phyloP scores from a whole-genome alignment of 306 rosid species.

The Quercus suber region DNA sequence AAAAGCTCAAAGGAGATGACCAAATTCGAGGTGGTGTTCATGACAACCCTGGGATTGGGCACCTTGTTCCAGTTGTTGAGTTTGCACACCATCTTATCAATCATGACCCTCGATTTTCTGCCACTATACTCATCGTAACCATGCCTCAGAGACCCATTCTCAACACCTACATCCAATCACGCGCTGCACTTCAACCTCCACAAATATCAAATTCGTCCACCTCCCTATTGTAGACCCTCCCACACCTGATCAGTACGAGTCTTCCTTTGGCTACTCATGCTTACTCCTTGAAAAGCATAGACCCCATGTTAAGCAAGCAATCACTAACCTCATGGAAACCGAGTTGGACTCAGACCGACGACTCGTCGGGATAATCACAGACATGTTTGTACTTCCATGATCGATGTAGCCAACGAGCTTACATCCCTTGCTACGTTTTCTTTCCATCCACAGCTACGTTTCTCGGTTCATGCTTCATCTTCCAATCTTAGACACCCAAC shows the following conservation, averaged over 20 bases:
- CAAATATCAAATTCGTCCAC: slow-evolving; percentile 26
- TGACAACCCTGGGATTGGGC: slow-evolving; percentile 53
- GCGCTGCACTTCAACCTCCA: slow-evolving; percentile 14
- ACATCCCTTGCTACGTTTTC: slow-evolving; percentile 51
- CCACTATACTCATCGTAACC: slow-evolving; percentile 48
- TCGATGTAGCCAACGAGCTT: slow-evolving; percentile 57
- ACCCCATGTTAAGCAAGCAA: slow-evolving; percentile 22
- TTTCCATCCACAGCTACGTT: slow-evolving; percentile 55
- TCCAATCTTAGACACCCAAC: slow-evolving; percentile 14
- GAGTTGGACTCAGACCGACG: slow-evolving; percentile 4
- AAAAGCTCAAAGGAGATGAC: background rate
- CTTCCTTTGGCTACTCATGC: slow-evolving; percentile 23
- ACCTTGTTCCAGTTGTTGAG: slow-evolving; percentile 51
- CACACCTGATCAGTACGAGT: slow-evolving; percentile 36
- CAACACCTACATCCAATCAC: slow-evolving; percentile 39
- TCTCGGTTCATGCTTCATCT: slow-evolving; percentile 43
- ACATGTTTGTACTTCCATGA: slow-evolving; percentile 43
- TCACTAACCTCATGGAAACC: slow-evolving; percentile 18
- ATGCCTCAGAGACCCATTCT: slow-evolving; percentile 39
- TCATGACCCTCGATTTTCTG: slow-evolving; percentile 40
- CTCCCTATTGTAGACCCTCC: slow-evolving; percentile 41
- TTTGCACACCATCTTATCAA: slow-evolving; percentile 49
- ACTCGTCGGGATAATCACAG: slow-evolving; percentile 44
- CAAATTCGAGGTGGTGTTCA: slow-evolving; percentile 41
- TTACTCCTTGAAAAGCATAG: slow-evolving; percentile 37